These are phyloP conservation scores for Colletotrichum sp. DNA, from an alignment of 2,329 filamentous ascomycete species.

Conservation along the genomic window DNA sequence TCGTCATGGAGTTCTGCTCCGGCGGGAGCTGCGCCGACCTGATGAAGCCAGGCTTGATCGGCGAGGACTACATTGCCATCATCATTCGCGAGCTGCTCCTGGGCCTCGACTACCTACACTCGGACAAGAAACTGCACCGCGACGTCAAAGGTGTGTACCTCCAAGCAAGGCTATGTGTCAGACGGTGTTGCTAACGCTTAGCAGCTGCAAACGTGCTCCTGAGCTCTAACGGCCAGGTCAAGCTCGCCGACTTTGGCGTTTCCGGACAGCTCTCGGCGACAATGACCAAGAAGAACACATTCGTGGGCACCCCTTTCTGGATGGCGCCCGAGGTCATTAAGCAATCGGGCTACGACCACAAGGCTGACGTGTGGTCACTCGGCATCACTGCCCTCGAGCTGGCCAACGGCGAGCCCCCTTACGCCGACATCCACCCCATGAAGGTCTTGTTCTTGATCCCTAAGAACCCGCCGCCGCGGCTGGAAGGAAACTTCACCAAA, in stretches of 20 bases:
- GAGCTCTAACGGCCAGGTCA: constrained; percentile 90
- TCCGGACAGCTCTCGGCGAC: constrained; percentile 95
- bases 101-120: constrained; percentile 90
- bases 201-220: constrained; percentile 91
- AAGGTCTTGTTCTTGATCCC: constrained; percentile 97
- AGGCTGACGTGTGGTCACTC: constrained; percentile 96
- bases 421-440: constrained; percentile 97
- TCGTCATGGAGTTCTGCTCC: constrained; percentile 99
- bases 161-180: rapidly evolving
- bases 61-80: constrained; percentile 96
- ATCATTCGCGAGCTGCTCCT: constrained; percentile 89
- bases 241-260: constrained; percentile 95
- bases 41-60: constrained; percentile 90
- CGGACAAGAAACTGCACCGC: constrained; percentile 93
- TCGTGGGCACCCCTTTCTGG: constrained; percentile 98
- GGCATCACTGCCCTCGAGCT: constrained; percentile 94
- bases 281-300: constrained; percentile 99
- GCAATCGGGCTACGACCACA: constrained; percentile 96
- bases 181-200: not conserved
- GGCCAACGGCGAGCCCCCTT: constrained; percentile 90
- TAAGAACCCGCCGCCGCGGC: constrained; percentile 84
- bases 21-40: constrained; percentile 95
- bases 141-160: constrained; percentile 82
- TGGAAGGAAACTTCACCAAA: constrained; percentile 83
- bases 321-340: constrained; percentile 99